phyloP scores from a whole-genome alignment of 371 early-diverging fungal genomes.

The Phascolomyces articulosus region DNA sequence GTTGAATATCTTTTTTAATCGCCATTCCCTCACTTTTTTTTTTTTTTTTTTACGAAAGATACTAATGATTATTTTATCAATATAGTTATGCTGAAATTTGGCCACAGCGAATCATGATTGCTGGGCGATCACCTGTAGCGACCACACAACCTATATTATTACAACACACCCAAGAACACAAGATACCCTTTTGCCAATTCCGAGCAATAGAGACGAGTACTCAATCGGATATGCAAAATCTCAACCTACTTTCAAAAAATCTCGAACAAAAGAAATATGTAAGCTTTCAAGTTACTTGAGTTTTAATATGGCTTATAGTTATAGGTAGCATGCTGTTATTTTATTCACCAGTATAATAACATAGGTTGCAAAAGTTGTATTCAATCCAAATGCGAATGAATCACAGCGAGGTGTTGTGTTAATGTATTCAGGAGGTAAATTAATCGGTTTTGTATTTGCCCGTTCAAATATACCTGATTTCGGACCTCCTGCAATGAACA shows the following conservation, averaged over 20 bases:
- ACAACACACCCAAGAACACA: conserved; percentile 48
- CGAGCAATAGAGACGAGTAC: conserved; percentile 45
- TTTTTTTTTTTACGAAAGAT: neutral
- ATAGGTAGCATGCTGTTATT: neutral
- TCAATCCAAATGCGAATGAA: conserved; percentile 35
- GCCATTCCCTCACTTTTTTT: too few relatives aligned
- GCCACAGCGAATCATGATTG: conserved; percentile 56
- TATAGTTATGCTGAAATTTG: conserved; percentile 45
- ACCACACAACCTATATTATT: conserved; percentile 43
- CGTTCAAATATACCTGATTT: conserved; percentile 54
- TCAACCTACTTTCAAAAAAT: conserved; percentile 46
- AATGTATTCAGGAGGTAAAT: conserved; percentile 43
- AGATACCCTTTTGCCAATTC: conserved; percentile 57
- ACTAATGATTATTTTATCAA: neutral
- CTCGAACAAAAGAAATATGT: conserved; percentile 58
- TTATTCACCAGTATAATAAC: neutral
- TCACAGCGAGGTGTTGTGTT: conserved; percentile 51
- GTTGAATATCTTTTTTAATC: neutral
- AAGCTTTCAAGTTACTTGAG: conserved; percentile 21
- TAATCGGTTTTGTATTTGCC: conserved; percentile 59
- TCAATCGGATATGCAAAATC: conserved; percentile 53
- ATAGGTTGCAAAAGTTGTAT: conserved; percentile 49
- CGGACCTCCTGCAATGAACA: conserved; percentile 17
- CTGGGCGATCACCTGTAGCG: conserved; percentile 50
- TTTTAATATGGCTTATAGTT: neutral